Evolutionary conservation across 2,329 filamentous ascomycete species (phyloP), one percentile per base, ranked within the genome.

Genomic region (Gnomoniopsis smithogilvyi): DNA sequence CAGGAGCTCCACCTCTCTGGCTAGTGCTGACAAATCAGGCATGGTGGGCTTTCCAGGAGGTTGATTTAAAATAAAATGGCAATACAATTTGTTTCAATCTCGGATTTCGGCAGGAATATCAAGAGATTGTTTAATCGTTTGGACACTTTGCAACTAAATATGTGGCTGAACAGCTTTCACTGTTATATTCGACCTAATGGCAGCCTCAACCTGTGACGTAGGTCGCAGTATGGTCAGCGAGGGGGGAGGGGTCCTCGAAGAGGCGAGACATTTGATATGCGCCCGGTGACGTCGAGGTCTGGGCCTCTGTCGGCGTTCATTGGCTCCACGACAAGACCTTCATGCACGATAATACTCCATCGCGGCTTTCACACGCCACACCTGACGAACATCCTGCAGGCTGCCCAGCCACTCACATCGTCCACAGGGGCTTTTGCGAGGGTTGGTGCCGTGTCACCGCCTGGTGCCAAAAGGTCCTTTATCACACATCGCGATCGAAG

Each of bases 291-390:
- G 52, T 59, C 57, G 52, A 33, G 36, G 17, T 30, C 14, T 3
- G 36, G 36, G n/a, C 47, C n/a, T 50, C 17, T 33, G 38, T 10
- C 45, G 24, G 33, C 17, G 36, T 48, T 59, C 52, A 59, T 59
- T 59, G 52, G 57, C 48, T n/a, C 48, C 21, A 21, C 21, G 21
- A 30, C n/a, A 38, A 51, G 34, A 47, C 26, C 52, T 47, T 56
- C 48, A 59, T 59, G 57, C 57, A 56, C 38, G 51, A 54, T 54
- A 51, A 15, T 4, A 51, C 24, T 45, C 30, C 56, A 54, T 52
- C 56, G 43, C 56, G 56, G 53, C 26, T 30, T 51, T 51, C 57
- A 54, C 38, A 55, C 57, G 57, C 57, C 57, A 59, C 57, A 59
- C 51, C 48, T 52, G 15, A 41, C 56, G 45, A 34, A 38, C 24